Evolutionary conservation across 106 monocot species (phyloP).

Genomic region (Acorus gramineus): DNA sequence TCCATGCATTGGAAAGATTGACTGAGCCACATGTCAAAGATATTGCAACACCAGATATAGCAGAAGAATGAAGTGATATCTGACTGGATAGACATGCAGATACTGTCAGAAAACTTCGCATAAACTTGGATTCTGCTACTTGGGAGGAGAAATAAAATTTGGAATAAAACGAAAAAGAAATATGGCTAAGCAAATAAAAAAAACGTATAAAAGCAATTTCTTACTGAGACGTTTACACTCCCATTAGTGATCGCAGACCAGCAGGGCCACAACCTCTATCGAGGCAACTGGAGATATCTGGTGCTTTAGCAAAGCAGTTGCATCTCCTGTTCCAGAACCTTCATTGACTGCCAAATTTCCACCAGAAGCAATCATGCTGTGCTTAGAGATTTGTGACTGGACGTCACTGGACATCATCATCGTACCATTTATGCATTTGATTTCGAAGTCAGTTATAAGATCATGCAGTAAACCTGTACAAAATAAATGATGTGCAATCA

Average conservation of each 20-base stretch:
- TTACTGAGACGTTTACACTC: slow-evolving; percentile 75
- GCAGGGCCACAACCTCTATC: slow-evolving; percentile 81
- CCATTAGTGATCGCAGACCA: slow-evolving; percentile 61
- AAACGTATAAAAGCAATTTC: slow-evolving; percentile 1
- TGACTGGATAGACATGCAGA: slow-evolving; percentile 27
- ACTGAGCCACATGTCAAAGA: slow-evolving; percentile 77
- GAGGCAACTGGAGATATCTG: slow-evolving; percentile 69
- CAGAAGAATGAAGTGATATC: slow-evolving; percentile 79
- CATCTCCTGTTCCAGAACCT: slow-evolving; percentile 66
- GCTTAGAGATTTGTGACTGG: slow-evolving; percentile 76
- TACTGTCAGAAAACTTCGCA: no score
- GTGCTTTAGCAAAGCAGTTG: slow-evolving; percentile 50
- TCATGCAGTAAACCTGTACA: neutral
- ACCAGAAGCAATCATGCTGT: slow-evolving; percentile 46
- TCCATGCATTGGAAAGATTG: slow-evolving; percentile 87
- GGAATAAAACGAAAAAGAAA: no score
- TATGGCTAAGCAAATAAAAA: neutral
- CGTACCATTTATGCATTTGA: slow-evolving; percentile 24
- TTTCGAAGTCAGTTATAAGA: neutral
- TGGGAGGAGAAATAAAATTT: no score
- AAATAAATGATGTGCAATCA: neutral
- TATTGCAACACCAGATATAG: slow-evolving; percentile 58
- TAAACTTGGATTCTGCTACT: no score
- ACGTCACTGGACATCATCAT: slow-evolving; percentile 84
- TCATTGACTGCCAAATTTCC: slow-evolving; percentile 78